Percentiles rank a stretch among this genome's conserved stretches.
Evolutionary conservation across 202 grass and related monocot genomes (phyloP).

Genomic region (Eragrostis tef): DNA sequence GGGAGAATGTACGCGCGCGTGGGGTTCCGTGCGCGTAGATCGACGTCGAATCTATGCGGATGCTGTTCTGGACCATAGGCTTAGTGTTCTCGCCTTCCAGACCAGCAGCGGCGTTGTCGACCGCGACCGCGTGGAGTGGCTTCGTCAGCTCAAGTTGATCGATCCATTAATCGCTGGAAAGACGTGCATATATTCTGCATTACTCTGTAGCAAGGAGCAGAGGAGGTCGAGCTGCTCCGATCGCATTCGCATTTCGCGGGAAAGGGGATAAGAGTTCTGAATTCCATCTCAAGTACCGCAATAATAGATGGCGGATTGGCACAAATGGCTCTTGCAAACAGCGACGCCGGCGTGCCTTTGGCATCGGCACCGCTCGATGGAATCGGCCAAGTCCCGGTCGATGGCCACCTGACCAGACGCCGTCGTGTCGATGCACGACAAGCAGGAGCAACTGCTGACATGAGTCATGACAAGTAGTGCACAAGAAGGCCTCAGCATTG

Average conservation of each 20-base stretch:
- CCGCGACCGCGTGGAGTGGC: neutral
- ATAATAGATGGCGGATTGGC: neutral
- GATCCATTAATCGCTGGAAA: conserved; percentile 1
- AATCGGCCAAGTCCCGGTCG: neutral
- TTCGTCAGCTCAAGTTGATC: neutral
- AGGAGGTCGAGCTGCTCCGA: conserved; percentile 3
- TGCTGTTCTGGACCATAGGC: neutral
- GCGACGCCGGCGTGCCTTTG: neutral
- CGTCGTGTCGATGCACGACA: neutral
- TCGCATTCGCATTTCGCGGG: neutral
- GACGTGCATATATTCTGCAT: conserved; percentile 3
- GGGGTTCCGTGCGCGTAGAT: neutral
- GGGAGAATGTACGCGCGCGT: neutral
- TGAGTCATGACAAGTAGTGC: no score
- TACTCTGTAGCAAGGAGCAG: neutral
- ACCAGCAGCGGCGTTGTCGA: neutral
- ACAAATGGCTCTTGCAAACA: conserved; percentile 1
- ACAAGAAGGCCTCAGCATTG: neutral
- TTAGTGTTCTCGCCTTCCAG: neutral
- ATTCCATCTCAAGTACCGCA: neutral
- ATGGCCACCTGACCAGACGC: neutral
- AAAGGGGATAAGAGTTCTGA: neutral
- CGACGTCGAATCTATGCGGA: neutral
- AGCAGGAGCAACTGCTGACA: neutral
- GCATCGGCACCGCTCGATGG: neutral